These are phyloP conservation scores for Alternaria infectoria DNA, from an alignment of 2,329 filamentous ascomycete species.

Conservation along the genomic window DNA sequence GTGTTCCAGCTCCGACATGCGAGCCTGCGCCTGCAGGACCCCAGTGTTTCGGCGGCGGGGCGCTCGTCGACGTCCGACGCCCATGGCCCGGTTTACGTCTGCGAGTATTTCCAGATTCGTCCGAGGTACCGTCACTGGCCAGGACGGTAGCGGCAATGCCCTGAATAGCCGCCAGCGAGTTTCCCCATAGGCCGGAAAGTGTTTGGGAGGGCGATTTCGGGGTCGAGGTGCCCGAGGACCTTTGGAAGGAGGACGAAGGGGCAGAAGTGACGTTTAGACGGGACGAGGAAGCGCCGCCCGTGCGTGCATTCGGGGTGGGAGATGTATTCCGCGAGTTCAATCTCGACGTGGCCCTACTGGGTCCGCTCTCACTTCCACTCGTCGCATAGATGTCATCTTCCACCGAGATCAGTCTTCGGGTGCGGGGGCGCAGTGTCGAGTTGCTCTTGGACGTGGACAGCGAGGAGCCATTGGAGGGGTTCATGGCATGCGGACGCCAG, in stretches of 20 bases:
- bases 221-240: conserved; percentile 28
- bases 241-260: conserved; percentile 35
- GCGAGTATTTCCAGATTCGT: conserved; percentile 22
- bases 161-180: conserved; percentile 57
- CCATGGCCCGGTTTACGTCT: conserved; percentile 39
- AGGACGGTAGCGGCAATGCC: conserved; percentile 58
- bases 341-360: conserved; percentile 50
- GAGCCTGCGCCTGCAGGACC: conserved; percentile 50
- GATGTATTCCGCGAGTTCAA: conserved; percentile 42
- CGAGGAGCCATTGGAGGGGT: conserved; percentile 49
- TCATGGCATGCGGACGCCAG: conserved; percentile 47
- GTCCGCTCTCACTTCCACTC: conserved; percentile 41
- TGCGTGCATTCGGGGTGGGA: conserved; percentile 44
- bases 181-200: conserved; percentile 56
- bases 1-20: conserved; percentile 53
- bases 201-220: conserved; percentile 32
- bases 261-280: conserved; percentile 38
- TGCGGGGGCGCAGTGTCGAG: conserved; percentile 56
- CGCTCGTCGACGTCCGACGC: conserved; percentile 45
- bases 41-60: conserved; percentile 54
- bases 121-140: conserved; percentile 46
- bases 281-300: conserved; percentile 38
- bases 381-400: conserved; percentile 52
- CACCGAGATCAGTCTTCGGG: conserved; percentile 56
- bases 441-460: conserved; percentile 49